Evolutionary conservation across 1,284 basidiomycete genomes (phyloP), one percentile per base, ranked within the genome.

Genomic region (Ganoderma leucocontextum): DNA sequence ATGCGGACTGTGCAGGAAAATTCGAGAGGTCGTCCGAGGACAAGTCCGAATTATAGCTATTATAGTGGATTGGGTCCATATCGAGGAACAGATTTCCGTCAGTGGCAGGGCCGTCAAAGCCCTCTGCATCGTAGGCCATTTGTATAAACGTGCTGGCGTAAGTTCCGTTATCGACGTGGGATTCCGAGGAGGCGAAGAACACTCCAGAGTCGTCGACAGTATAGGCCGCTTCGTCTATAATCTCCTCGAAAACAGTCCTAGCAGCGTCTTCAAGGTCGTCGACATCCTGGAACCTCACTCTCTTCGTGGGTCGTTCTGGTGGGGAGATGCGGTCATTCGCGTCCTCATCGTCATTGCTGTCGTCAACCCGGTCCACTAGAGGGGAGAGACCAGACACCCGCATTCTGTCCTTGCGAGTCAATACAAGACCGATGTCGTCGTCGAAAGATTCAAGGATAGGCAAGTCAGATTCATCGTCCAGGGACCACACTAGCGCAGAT

Each of bases 71-170:
- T n/a, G 72, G 73, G 42, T 78, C 72, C 39, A 79, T 65, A 65
- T 79, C 78, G 25, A 66, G 66, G 44, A 78, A 74, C 0, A 76
- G 59, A 44, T 78, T 68, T 44, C 74, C 73, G 60, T 78, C 75
- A 8, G 61, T 69, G 10, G 35, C 42, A 3, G 69, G 70, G 6
- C 76, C 76, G 22, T 76, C 74, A 63, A 76, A 78, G 2, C 75
- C 78, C 69, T 77, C 70, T 25, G 76, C 74, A 15, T 66, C 68
- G 49, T 61, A 69, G 1, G 75, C 69, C 9, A 78, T 67, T 19
- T 73, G 63, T 4, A 44, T 53, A 49, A 77, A 78, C 4, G 52
- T 49, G 25, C 19, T n/a, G 66, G 63, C 22, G 29, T 9, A 33
- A 4, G 19, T 13, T 5, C 4, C 17, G 38, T 2, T 13, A 8